Evolutionary conservation across 2,329 filamentous ascomycete species (phyloP).

Genomic region (Apiospora pterosperma): DNA sequence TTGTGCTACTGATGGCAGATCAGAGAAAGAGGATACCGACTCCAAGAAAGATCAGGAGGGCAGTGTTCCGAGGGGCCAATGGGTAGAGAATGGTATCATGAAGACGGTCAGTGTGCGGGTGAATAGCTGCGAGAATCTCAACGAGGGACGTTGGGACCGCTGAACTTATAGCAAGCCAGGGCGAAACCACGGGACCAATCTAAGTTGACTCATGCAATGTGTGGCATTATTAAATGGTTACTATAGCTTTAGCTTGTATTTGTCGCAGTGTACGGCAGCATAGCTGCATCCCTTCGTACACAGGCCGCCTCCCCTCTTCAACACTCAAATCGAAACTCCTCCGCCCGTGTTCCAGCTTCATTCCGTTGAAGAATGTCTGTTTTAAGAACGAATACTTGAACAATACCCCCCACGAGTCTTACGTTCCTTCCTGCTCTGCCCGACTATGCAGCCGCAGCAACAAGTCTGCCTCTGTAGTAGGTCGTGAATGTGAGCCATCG

Average conservation of each 20-base stretch:
- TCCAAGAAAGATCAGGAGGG: background rate
- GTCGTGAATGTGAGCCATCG: background rate
- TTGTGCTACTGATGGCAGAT: background rate
- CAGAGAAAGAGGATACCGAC: background rate
- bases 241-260: background rate
- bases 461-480: background rate
- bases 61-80: background rate
- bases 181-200: background rate
- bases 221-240: background rate
- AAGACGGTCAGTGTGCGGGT: background rate
- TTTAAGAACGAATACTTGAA: background rate
- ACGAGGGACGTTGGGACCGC: background rate
- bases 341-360: background rate
- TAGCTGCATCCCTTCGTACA: background rate
- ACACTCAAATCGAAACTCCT: background rate
- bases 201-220: background rate
- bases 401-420: background rate
- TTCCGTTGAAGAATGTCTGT: background rate
- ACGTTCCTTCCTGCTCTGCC: background rate
- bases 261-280: background rate
- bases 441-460: background rate
- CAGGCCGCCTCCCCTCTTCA: background rate
- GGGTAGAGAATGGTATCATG: background rate
- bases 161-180: background rate
- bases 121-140: background rate